Percentiles rank a stretch among this genome's conserved stretches.
These are phyloP conservation scores for Taxawa tesnikishii DNA, from an alignment of 2,329 filamentous ascomycete genomes.

Conservation along the genomic window DNA sequence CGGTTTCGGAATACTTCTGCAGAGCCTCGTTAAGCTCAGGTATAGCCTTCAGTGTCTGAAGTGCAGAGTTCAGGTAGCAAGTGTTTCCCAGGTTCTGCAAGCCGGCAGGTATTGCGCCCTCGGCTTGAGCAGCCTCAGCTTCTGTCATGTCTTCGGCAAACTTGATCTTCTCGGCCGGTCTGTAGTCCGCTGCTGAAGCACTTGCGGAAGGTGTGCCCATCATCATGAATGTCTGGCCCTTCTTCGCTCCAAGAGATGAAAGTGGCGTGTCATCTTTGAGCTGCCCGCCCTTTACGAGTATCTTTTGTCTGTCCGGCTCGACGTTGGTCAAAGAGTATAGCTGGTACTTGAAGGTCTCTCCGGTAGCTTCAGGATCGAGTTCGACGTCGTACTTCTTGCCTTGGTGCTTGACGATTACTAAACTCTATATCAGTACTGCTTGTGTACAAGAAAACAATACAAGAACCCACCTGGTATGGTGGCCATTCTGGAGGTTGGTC, in stretches of 20 bases:
- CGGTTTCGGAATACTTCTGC: conserved; percentile 41
- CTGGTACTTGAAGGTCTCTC: conserved; percentile 91
- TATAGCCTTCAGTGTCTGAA: conserved; percentile 81
- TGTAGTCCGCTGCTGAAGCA: conserved; percentile 46
- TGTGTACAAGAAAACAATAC: too few relatives aligned
- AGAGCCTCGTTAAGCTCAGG: conserved; percentile 82
- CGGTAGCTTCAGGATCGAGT: conserved; percentile 69
- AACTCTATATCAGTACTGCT: too few relatives aligned
- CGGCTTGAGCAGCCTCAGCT: conserved; percentile 71
- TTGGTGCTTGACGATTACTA: conserved; percentile 87
- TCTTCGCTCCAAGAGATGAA: conserved; percentile 71
- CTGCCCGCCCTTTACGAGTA: conserved; percentile 85
- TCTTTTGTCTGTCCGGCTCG: conserved; percentile 92
- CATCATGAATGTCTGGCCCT: conserved; percentile 85
- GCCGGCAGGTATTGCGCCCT: conserved; percentile 76
- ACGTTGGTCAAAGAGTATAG: conserved; percentile 91
- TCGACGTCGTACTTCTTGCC: conserved; percentile 94
- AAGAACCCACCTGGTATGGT: conserved; percentile 13
- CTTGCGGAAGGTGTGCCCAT: conserved; percentile 76
- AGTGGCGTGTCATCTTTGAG: conserved; percentile 92
- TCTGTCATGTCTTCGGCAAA: conserved; percentile 98
- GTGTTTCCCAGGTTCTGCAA: conserved; percentile 92
- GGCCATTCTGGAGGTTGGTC: conserved; percentile 16
- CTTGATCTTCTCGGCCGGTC: conserved; percentile 67
- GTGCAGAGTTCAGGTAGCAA: conserved; percentile 93